Percentiles rank a stretch among this genome's conserved stretches.
These are phyloP conservation scores for Pelargonium myrrhifolium DNA, from an alignment of 441 rosid genomes.

Conservation along the genomic window DNA sequence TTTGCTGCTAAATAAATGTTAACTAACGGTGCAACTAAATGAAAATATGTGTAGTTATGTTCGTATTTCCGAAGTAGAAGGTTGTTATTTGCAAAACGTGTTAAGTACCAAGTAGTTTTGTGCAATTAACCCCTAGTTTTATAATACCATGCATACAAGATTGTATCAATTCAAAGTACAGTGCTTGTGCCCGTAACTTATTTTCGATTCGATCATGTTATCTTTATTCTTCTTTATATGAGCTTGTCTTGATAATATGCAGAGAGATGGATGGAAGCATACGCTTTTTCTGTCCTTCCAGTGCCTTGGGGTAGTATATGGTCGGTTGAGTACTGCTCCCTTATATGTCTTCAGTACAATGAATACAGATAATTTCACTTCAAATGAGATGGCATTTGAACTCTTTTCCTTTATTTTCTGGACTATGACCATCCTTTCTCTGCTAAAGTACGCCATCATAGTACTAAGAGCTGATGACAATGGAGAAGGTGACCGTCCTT, in stretches of 20 bases:
- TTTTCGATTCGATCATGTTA: not conserved
- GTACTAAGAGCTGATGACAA: slow-evolving; percentile 49
- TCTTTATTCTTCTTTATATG: not conserved
- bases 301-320: slow-evolving; percentile 55
- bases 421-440: slow-evolving; percentile 44
- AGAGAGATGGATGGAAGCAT: slow-evolving; percentile 51
- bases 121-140: no score
- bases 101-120: no score
- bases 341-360: slow-evolving; percentile 50
- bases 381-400: slow-evolving; percentile 35
- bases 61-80: no score
- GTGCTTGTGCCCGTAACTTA: no score
- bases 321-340: slow-evolving; percentile 52
- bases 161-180: not conserved
- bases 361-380: slow-evolving; percentile 24
- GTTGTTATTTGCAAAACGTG: no score
- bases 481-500: slow-evolving; percentile 46
- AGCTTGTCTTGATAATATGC: slow-evolving; percentile 20
- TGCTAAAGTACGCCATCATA: slow-evolving; percentile 47
- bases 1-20: no score
- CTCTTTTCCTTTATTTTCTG: slow-evolving; percentile 55
- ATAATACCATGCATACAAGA: not conserved
- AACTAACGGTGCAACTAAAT: no score
- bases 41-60: no score
- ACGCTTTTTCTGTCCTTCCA: slow-evolving; percentile 43